phyloP scores from a whole-genome alignment of 441 rosid genomes.

The Omphalea diandra region DNA sequence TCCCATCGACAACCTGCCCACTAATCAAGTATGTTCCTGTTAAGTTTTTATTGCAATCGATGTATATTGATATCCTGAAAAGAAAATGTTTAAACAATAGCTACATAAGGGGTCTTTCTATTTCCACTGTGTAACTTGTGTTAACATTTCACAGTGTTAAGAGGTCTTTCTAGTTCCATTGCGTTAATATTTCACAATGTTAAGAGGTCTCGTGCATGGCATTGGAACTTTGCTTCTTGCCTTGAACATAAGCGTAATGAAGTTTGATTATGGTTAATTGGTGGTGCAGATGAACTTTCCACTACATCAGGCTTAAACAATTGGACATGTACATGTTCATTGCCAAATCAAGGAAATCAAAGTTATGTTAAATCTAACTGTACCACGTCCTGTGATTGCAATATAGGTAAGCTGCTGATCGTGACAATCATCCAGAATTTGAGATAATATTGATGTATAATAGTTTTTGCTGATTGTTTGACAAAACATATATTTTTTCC shows the following conservation, averaged over 20 bases:
- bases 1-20: neutral
- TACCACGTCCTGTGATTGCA: slow-evolving; percentile 80
- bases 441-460: neutral
- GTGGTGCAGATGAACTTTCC: slow-evolving; percentile 50
- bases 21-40: neutral
- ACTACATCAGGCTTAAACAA: slow-evolving; percentile 41
- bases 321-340: slow-evolving; percentile 79
- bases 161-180: neutral
- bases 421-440: slow-evolving; percentile 14
- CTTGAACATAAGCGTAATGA: neutral
- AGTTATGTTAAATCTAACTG: slow-evolving; percentile 58
- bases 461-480: neutral
- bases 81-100: too few species aligned
- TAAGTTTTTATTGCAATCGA: slow-evolving; percentile 6
- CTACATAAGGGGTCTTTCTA: too few species aligned
- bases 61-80: too few species aligned
- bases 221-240: neutral
- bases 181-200: neutral
- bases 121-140: too few species aligned
- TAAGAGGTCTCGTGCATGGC: neutral
- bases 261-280: slow-evolving; percentile 18
- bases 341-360: slow-evolving; percentile 41
- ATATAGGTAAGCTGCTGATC: slow-evolving; percentile 48
- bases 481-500: neutral
- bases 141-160: too few species aligned